A percentile compares a stretch with the other conserved stretches of the same genome.
phyloP scores from a whole-genome alignment of 2,329 filamentous ascomycete genomes.

The Sarocladium brachiariae region DNA sequence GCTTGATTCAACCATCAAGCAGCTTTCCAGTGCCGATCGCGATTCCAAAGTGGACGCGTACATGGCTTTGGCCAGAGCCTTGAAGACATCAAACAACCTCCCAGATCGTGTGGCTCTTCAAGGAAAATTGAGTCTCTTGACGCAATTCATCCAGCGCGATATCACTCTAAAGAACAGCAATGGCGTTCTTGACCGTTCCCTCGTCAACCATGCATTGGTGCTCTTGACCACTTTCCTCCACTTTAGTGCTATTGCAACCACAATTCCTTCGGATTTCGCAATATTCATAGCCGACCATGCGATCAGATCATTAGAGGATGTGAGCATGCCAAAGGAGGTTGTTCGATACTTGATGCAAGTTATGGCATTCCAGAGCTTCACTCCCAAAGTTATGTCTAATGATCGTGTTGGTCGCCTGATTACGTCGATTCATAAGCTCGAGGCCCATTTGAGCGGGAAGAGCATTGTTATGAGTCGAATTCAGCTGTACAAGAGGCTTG shows the following conservation, averaged over 20 bases:
- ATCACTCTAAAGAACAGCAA: constrained; percentile 54
- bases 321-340: constrained; percentile 65
- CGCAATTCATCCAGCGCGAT: constrained; percentile 79
- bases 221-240: constrained; percentile 72
- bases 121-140: constrained; percentile 69
- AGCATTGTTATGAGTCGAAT: constrained; percentile 73
- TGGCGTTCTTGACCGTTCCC: constrained; percentile 55
- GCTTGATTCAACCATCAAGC: constrained; percentile 76
- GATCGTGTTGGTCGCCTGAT: constrained; percentile 67
- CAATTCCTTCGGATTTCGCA: constrained; percentile 71
- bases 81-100: constrained; percentile 76
- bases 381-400: constrained; percentile 63
- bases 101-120: constrained; percentile 67
- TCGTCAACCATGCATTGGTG: constrained; percentile 71
- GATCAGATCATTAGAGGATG: constrained; percentile 65
- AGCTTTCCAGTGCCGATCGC: constrained; percentile 68
- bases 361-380: constrained; percentile 73
- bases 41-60: constrained; percentile 79
- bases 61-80: constrained; percentile 64
- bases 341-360: constrained; percentile 75
- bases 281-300: constrained; percentile 75
- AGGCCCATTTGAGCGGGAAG: constrained; percentile 69
- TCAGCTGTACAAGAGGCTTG: constrained; percentile 68
- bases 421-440: constrained; percentile 62
- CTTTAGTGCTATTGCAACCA: constrained; percentile 61